Evolutionary conservation across 2,329 filamentous ascomycete species (phyloP), one percentile per base, ranked within the genome.

Genomic region (Fusarium illudens): DNA sequence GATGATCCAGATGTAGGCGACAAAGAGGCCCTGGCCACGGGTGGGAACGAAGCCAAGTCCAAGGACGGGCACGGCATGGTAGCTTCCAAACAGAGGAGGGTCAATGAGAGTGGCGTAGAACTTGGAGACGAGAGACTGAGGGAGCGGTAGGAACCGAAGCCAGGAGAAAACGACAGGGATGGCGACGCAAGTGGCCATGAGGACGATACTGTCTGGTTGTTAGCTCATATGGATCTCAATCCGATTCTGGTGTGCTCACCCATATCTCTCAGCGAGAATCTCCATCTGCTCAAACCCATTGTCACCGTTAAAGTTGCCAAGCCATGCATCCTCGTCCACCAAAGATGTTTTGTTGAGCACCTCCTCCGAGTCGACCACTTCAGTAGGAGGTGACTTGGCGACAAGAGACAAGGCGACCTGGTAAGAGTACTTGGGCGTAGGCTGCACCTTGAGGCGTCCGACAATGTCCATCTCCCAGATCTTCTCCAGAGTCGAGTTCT

Each of bases 11-110:
- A 83, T 73, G 51, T 79, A 65, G 20, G 70, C 37, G 36, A 85
- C 79, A 71, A 80, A 84, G 20, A 84, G 51, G 4, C 73, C 70
- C 49, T 83, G 81, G 10, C 81, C 81, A 3, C 75, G 50, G 1
- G 79, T 83, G 0, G 82, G 82, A 3, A 72, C 60, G 10, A 72
- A 64, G n/a, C 58, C 71, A 13, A 75, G 22, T 8, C 48, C 34
- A 22, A 64, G 27, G 33, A 64, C 30, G 0, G 73, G 73, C 2
- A 44, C 39, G 6, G 39, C 39, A n/a, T 44, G 39, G 22, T 44
- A 44, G 10, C 22, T 9, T 27, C 39, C 22, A 17, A 46, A 29
- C 10, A 46, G 22, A 4, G 42, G 42, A 46, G 42, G 70, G 32
- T 71, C 65, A 37, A 75, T 65, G 20, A 72, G 7, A 54, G 46